Evolutionary conservation across 257 asterid genomes (phyloP), one percentile per base, ranked within the genome.

Genomic region (Gentiana straminea): DNA sequence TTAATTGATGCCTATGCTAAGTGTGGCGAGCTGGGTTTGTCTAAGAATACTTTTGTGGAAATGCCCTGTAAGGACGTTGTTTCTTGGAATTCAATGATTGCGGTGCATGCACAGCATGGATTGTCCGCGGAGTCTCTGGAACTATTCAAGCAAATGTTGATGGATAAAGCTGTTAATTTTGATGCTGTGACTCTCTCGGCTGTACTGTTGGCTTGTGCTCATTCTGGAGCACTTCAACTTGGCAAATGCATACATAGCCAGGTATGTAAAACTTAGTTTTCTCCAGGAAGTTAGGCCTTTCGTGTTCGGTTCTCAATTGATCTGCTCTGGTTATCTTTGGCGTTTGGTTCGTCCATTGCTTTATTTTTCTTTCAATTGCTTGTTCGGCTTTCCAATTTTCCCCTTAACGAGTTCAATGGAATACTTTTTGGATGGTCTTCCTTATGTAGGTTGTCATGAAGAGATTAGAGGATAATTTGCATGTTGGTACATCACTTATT

Each of bases 81-180:
- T 52, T 76, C 97, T 57, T 88, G 97, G 95, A 92, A 88, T 68
- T 76, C 95, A 4, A 73, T 88, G 74, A 88, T 92, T 66, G 97
- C 94, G 7, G 87, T 83, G 38, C 83, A 68, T 49, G 94, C 88
- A 3, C 98, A 92, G 62, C 73, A 81, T 35, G 95, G 94, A 24
- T 71, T 73, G 13, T 77, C 85, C 4, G 62, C 68, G 10, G 85
- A 81, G 75, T 93, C 94, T 10, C 64, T 88, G 48, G 79, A 72
- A 51, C 52, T 78, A 62, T 92, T 92, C 65, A 67, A 58, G 57
- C 60, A 64, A 4, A 77, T 92, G 85, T 68, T 68, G 43, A 60
- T 57, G 41, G 74, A 50, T 61, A 69, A 55, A 33, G 81, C 68
- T 56, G 75, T 77, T 51, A 60, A 67, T 66, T 76, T 64, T 60